These are phyloP conservation scores for Harringtonia lauricola DNA, from an alignment of 2,329 filamentous ascomycete genomes.

Conservation along the genomic window DNA sequence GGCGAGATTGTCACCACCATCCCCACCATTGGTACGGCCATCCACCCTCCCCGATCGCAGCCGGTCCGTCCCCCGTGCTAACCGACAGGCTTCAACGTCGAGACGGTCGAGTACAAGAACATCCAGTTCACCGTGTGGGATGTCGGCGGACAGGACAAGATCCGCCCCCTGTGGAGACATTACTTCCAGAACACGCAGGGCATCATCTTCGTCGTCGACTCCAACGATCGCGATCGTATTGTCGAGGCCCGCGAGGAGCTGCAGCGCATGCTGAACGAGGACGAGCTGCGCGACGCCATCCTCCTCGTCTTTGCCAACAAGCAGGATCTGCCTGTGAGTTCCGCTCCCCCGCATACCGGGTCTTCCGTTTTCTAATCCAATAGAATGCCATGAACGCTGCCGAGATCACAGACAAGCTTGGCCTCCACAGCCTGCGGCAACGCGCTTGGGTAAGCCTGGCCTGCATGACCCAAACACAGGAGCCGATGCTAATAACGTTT, in stretches of 20 bases:
- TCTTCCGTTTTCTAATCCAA: not conserved
- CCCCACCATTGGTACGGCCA: constrained; percentile 91
- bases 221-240: constrained; percentile 96
- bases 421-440: constrained; percentile 96
- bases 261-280: constrained; percentile 97
- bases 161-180: constrained; percentile 97
- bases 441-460: constrained; percentile 81
- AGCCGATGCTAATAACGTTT: not conserved
- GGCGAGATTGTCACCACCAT: constrained; percentile 99
- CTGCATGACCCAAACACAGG: not conserved
- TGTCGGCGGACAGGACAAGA: constrained; percentile 99
- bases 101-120: constrained; percentile 99
- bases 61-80: not conserved
- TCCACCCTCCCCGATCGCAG: no score
- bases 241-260: constrained; percentile 94
- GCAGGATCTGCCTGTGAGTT: constrained; percentile 91
- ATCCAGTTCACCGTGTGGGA: constrained; percentile 99
- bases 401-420: constrained; percentile 99
- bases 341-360: not conserved
- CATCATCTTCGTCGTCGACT: constrained; percentile 99
- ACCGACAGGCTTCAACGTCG: constrained; percentile 85
- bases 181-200: constrained; percentile 99
- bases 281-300: constrained; percentile 94
- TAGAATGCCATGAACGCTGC: constrained; percentile 99
- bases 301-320: constrained; percentile 99